These are phyloP conservation scores for Selaginella moellendorffii DNA, from an alignment of 75 land plant genomes.

Conservation along the genomic window DNA sequence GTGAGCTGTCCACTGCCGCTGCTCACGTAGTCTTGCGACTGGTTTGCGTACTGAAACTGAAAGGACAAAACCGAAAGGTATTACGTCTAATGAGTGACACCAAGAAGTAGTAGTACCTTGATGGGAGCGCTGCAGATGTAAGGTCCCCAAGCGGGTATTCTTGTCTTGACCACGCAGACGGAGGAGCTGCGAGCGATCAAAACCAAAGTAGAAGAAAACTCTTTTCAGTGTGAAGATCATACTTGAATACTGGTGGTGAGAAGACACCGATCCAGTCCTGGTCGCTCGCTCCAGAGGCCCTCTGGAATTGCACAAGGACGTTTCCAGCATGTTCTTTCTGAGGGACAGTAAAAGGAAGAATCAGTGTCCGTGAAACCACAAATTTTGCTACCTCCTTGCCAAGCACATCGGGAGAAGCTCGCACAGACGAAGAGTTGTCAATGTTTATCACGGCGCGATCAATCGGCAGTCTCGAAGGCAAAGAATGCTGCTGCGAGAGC, in stretches of 20 bases:
- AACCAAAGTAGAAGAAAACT: neutral
- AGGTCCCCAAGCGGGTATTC: too few species aligned
- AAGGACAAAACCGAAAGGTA: conserved; percentile 5
- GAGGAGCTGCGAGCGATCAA: too few species aligned
- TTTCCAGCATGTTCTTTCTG: conserved; percentile 51
- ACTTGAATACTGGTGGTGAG: conserved; percentile 91
- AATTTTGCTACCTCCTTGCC: conserved; percentile 13
- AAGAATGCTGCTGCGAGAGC: too few species aligned
- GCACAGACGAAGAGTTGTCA: too few species aligned
- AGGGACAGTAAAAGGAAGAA: neutral
- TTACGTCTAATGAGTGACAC: too few species aligned
- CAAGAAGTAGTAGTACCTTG: conserved; percentile 43
- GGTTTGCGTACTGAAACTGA: conserved; percentile 91
- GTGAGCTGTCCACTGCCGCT: conserved; percentile 45
- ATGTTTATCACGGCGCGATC: conserved; percentile 5
- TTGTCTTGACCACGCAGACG: too few species aligned
- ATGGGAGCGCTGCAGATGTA: conserved; percentile 52
- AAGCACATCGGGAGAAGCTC: conserved; percentile 14
- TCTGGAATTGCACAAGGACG: conserved; percentile 47
- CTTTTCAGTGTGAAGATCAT: neutral
- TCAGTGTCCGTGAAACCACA: too few species aligned
- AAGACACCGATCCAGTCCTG: conserved; percentile 91
- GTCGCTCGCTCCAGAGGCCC: conserved; percentile 33
- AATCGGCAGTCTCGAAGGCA: neutral
- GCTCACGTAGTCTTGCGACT: conserved; percentile 29